phyloP scores from a whole-genome alignment of 768 basidiomycete genomes.

The Pisolithus microcarpus region DNA sequence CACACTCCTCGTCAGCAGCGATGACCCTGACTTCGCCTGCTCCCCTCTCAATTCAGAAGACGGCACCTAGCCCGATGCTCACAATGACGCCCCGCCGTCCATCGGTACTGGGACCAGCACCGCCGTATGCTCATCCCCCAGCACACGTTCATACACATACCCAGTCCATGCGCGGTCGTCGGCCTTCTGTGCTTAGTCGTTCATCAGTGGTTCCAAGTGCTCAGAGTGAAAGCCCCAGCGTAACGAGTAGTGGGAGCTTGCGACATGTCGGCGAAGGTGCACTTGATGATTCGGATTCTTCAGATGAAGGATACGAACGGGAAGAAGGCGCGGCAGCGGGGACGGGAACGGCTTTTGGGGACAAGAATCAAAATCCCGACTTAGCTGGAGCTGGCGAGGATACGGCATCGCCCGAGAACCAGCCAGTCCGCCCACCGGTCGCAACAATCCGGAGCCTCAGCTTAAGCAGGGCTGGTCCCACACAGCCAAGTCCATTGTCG shows the following conservation, averaged over 20 bases:
- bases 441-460: conserved; percentile 34
- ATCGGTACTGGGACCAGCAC: conserved; percentile 22
- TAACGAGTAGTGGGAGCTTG: conserved; percentile 38
- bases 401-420: conserved; percentile 26
- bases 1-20: conserved; percentile 16
- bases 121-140: conserved; percentile 18
- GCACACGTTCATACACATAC: conserved; percentile 26
- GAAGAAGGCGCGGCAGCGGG: conserved; percentile 14
- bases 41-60: conserved; percentile 23
- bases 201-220: conserved; percentile 32
- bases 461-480: conserved; percentile 18
- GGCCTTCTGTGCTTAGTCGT: conserved; percentile 37
- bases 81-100: conserved; percentile 37
- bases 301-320: conserved; percentile 22
- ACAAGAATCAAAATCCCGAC: background rate
- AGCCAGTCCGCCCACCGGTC: conserved; percentile 15
- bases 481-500: conserved; percentile 63
- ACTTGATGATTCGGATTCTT: conserved; percentile 71
- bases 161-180: conserved; percentile 15
- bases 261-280: conserved; percentile 72
- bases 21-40: conserved; percentile 30
- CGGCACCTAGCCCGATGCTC: conserved; percentile 36
- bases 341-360: background rate
- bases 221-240: conserved; percentile 28
- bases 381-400: conserved; percentile 17